Percentiles rank a stretch among this genome's conserved stretches.
These are phyloP conservation scores for Ceraceosorus guamensis DNA, from an alignment of 1,284 basidiomycete species.

Conservation along the genomic window DNA sequence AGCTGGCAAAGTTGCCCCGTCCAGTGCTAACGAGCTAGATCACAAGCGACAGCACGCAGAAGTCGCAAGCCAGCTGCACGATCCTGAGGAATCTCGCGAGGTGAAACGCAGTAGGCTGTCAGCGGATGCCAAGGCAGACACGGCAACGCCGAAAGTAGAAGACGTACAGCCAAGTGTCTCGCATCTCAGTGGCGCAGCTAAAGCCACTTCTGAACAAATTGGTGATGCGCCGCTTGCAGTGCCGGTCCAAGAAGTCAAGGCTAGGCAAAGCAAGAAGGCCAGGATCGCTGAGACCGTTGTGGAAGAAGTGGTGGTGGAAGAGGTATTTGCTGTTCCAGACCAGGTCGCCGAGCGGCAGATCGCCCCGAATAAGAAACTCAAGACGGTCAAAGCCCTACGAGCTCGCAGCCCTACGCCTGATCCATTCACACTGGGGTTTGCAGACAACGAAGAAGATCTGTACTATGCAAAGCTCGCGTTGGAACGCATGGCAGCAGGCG, in stretches of 20 bases:
- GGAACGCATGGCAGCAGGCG: conserved; percentile 46
- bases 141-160: background rate
- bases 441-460: conserved; percentile 83
- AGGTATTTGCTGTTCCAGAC: background rate
- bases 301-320: conserved; percentile 8
- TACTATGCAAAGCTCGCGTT: conserved; percentile 71
- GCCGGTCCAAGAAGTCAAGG: conserved; percentile 11
- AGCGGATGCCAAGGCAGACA: background rate
- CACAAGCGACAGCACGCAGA: no score
- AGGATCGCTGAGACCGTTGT: conserved; percentile 9
- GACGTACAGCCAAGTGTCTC: background rate
- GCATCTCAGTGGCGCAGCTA: no score
- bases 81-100: no score
- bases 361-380: conserved; percentile 8
- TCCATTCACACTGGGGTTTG: conserved; percentile 57
- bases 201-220: no score
- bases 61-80: no score
- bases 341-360: conserved; percentile 1
- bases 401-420: conserved; percentile 50
- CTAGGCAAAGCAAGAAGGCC: conserved; percentile 10
- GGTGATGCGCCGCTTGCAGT: no score
- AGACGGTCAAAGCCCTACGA: conserved; percentile 1
- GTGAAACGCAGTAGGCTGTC: no score
- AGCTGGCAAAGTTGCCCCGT: no score
- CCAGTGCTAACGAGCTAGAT: no score